A percentile compares a stretch with the other conserved stretches of the same genome.
Evolutionary conservation across 2,329 filamentous ascomycete genomes (phyloP).

Genomic region (Pezicula radicicola): DNA sequence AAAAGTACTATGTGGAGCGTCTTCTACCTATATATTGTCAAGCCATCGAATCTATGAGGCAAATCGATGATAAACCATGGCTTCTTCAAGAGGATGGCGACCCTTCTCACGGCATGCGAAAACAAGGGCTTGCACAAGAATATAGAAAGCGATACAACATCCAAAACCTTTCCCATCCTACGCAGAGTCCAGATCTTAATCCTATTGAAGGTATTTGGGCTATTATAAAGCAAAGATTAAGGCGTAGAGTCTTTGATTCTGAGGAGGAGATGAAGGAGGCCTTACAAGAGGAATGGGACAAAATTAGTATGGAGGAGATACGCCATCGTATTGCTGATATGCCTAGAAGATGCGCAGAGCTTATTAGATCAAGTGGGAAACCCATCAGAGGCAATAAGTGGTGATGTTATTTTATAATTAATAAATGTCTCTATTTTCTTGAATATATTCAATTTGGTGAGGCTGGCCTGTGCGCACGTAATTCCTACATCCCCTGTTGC

Average conservation of each 20-base stretch:
- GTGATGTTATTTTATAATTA: background rate
- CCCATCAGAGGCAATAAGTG: too few species aligned
- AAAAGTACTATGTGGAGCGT: conserved; percentile 11
- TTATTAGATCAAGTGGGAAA: too few species aligned
- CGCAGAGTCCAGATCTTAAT: too few species aligned
- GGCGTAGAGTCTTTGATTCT: conserved; percentile 6
- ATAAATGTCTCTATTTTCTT: background rate
- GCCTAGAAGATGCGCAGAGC: too few species aligned
- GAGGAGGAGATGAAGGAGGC: conserved; percentile 10
- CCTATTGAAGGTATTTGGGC: conserved; percentile 8
- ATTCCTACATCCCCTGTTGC: too few species aligned
- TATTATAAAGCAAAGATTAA: conserved; percentile 11
- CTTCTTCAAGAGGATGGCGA: conserved; percentile 9
- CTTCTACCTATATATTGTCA: conserved; percentile 9
- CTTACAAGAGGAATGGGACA: conserved; percentile 10
- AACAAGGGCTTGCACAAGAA: conserved; percentile 5
- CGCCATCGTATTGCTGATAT: too few species aligned
- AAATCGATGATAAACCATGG: conserved; percentile 9
- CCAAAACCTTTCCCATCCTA: background rate
- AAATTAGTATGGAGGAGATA: conserved; percentile 2
- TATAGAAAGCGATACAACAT: conserved; percentile 6
- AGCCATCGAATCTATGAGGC: conserved; percentile 2
- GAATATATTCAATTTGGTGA: background rate
- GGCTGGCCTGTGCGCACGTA: too few species aligned
- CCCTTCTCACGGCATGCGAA: conserved; percentile 8